Base-by-base conservation (phyloP, 164 flowering plant genomes). In the Stephania cephalantha region DNA sequence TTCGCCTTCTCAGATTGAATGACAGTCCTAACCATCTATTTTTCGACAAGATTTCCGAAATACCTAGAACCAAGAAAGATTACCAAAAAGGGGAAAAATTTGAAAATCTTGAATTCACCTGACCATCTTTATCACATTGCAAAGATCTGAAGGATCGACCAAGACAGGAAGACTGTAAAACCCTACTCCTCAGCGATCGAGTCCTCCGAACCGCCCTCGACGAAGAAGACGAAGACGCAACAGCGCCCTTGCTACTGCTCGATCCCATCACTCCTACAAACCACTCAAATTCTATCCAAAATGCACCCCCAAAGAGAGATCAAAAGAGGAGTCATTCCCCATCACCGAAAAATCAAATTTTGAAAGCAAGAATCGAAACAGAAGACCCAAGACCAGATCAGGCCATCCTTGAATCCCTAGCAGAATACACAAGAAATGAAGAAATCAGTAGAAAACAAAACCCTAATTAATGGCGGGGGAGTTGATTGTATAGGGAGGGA, bases 111-210 rank as follows among this genome's bases (percentile, higher is more conserved):
- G 9, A 12, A 20, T 64, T 58, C 67, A 87, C 90, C 81, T 77
- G 83, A 20, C 78, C 78, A 50, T 76, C 83, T 70, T 75, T 68
- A 70, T 75, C 80, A 67, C 48, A 46, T 18, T 72, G 73, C n/a
- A 71, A 77, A 78, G 89, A 84, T 83, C 85, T 75, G 73, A 86
- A 84, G 13, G 87, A 63, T 52, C 81, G 29, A 6, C 90, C 86
- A 10, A 89, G 86, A 72, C 95, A 91, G 10, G 88, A 81, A 4
- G 86, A 85, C 70, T 81, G 84, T 74, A 87, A 85, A 76, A 84
- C 85, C 69, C 86, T 76, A 69, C 69, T 73, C 44, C 83, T 79
- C 63, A 74, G 84, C n/a, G 64, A 61, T 58, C 76, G 75, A 48
- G 68, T 65, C 45, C 52, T 70, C 30, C 79, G 73, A 69, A 74